Evolutionary conservation across 1,139 yeast species (phyloP).

Genomic region (Blastobotrys serpentis): DNA sequence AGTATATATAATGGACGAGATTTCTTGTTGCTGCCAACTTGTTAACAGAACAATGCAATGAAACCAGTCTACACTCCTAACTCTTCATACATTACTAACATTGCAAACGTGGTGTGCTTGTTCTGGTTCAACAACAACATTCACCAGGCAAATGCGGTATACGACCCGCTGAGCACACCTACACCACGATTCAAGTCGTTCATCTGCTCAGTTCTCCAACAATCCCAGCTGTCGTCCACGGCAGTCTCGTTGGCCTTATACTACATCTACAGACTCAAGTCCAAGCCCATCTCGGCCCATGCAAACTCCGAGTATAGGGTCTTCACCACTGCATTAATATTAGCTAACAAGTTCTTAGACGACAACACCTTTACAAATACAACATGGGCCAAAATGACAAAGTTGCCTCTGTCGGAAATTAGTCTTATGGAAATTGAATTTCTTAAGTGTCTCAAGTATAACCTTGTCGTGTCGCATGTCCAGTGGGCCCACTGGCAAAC

Average conservation of each 20-base stretch:
- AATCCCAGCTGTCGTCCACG: conserved; percentile 38
- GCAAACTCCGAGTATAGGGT: conserved; percentile 52
- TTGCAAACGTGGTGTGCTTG: conserved; percentile 35
- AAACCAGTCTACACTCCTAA: conserved; percentile 1
- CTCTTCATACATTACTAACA: conserved; percentile 27
- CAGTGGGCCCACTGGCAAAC: conserved; percentile 37
- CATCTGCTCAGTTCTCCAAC: conserved; percentile 32
- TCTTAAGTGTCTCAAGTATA: conserved; percentile 35
- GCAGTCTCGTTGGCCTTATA: conserved; percentile 40
- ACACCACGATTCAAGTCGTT: conserved; percentile 28
- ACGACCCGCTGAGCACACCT: conserved; percentile 24
- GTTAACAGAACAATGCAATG: background rate
- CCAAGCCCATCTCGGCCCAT: conserved; percentile 32
- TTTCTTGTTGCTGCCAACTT: background rate
- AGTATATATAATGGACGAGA: background rate
- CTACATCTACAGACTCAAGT: conserved; percentile 38
- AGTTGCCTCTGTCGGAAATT: conserved; percentile 56
- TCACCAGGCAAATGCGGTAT: conserved; percentile 4
- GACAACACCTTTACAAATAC: conserved; percentile 90
- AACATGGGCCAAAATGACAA: conserved; percentile 92
- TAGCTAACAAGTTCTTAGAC: conserved; percentile 90
- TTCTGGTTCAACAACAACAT: conserved; percentile 32
- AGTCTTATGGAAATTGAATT: conserved; percentile 61
- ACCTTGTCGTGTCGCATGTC: conserved; percentile 29
- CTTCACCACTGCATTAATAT: conserved; percentile 64